phyloP scores from a whole-genome alignment of 176 grass and related monocot genomes.

The Cymbopogon citratus region DNA sequence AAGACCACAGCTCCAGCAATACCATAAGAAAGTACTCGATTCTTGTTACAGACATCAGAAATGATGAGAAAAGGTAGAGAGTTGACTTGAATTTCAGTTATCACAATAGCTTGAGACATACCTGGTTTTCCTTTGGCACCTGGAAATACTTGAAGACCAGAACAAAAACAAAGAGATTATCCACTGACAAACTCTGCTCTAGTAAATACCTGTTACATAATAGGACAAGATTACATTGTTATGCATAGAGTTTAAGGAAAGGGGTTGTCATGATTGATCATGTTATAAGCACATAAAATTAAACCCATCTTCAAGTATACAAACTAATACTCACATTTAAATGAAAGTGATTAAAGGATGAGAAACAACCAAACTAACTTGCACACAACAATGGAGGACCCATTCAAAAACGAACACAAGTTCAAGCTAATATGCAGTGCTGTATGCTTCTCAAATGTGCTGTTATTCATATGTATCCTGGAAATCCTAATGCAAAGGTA shows the following conservation, averaged over 20 bases:
- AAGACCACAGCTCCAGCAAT: slow-evolving; percentile 91
- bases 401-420: background rate
- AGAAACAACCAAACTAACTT: slow-evolving; percentile 21
- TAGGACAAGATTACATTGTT: slow-evolving; percentile 8
- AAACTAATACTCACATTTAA: background rate
- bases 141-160: slow-evolving; percentile 94
- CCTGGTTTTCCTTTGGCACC: slow-evolving; percentile 82
- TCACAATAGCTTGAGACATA: slow-evolving; percentile 27
- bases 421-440: background rate
- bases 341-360: background rate
- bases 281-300: background rate
- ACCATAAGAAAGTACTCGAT: slow-evolving; percentile 90
- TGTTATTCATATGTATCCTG: background rate
- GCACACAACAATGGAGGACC: background rate
- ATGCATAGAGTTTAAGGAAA: background rate
- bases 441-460: background rate
- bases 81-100: slow-evolving; percentile 3
- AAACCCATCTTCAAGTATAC: background rate
- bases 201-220: slow-evolving; percentile 74
- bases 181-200: slow-evolving; percentile 96
- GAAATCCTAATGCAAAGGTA: slow-evolving; percentile 11
- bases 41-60: slow-evolving; percentile 49
- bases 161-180: slow-evolving; percentile 99
- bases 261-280: background rate
- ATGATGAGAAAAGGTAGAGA: slow-evolving; percentile 24